Conservation (phyloP, 306 rosid genomes). For the Vachellia collinsii region DNA sequence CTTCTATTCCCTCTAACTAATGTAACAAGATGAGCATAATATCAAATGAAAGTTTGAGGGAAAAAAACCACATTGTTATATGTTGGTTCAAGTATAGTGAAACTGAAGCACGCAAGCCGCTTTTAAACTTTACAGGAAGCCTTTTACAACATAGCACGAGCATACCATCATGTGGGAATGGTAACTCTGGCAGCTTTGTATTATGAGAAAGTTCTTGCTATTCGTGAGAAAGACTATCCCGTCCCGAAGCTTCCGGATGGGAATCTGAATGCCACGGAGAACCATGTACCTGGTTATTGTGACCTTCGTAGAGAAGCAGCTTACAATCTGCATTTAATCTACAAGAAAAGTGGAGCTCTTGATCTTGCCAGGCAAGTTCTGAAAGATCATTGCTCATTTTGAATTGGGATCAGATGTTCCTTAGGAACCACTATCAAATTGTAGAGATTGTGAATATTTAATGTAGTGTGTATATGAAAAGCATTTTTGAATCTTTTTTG, state of each 20-base stretch:
- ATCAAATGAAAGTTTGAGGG: neutral
- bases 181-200: slow-evolving; percentile 68
- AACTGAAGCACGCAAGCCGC: slow-evolving; percentile 5
- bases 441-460: neutral
- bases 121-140: slow-evolving; percentile 60
- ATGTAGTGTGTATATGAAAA: neutral
- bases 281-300: slow-evolving; percentile 62
- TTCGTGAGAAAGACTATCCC: slow-evolving; percentile 63
- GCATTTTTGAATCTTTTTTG: neutral
- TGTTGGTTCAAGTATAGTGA: slow-evolving; percentile 3
- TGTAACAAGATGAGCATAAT: neutral
- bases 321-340: slow-evolving; percentile 81
- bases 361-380: slow-evolving; percentile 91
- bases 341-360: slow-evolving; percentile 80
- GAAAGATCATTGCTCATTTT: slow-evolving; percentile 70
- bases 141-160: slow-evolving; percentile 79
- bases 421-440: neutral
- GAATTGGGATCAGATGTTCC: slow-evolving; percentile 42
- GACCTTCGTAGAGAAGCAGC: slow-evolving; percentile 90
- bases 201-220: slow-evolving; percentile 76
- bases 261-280: slow-evolving; percentile 42
- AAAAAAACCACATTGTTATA: neutral
- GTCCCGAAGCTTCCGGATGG: slow-evolving; percentile 74
- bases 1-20: neutral
- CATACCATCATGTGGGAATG: slow-evolving; percentile 83